Base-by-base conservation (phyloP, 768 basidiomycete species). In the Gymnopilus dilepis region DNA sequence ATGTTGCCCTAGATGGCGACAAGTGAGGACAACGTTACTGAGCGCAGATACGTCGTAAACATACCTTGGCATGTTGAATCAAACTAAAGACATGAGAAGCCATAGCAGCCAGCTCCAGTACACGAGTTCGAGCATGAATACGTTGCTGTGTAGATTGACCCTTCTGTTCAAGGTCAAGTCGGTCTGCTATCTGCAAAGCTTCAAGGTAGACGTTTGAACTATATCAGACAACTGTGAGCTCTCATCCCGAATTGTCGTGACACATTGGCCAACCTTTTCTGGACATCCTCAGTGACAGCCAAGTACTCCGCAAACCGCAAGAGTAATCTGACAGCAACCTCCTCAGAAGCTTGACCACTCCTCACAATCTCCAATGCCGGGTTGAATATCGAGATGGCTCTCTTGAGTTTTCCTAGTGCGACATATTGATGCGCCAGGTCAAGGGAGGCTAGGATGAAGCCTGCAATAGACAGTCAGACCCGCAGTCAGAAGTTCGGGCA, bases 381-480 rank as follows among this genome's bases (percentile, higher is more conserved):
- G n/a, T 74, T 81, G 67, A 93, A 91, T 19, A 97, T 82, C 2
- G 76, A 69, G 0, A 77, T 79, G 0, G 95, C 94, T 37, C 89
- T 84, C 54, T 84, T 84, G 2, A 77, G 74, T 71, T 90, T 92
- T 3, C 96, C 95, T 1, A 98, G 81, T 34, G 82, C 84, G 45
- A 87, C 77, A 67, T 95, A 95, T 70, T 95, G 93, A 58, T 86
- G 82, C 0, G 91, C 95, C 6, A 97, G 82, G 42, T 89, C 85
- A 1, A 88, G 76, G 2, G 91, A 95, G 1, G 84, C 76, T 1
- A 73, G 73, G 19, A 91, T 78, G 70, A 86, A 93, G 12, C 79
- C 90, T 92, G 31, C 24, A 26, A 52, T 22, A 37, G 1, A 24
- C 13, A 22, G 2, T 38, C 34, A 59, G n/a, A 17, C 1, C 12